phyloP scores from a whole-genome alignment of 208 protist species.

The Strigomonas culicis region DNA sequence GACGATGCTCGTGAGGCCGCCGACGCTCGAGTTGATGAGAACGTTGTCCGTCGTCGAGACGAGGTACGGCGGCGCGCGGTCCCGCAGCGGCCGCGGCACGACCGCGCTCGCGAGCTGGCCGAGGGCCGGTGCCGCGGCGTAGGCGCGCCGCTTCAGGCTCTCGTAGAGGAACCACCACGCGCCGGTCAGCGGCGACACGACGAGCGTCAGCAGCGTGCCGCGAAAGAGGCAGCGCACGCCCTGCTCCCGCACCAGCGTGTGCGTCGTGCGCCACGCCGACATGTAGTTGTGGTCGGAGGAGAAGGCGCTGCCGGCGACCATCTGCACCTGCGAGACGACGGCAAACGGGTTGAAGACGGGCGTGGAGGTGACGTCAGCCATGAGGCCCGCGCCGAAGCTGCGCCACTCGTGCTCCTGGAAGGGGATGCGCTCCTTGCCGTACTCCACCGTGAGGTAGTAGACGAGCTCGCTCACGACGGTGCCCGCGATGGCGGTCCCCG shows the following conservation, averaged over 20 bases:
- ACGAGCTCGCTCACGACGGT: slow-evolving; percentile 74
- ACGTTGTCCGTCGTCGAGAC: slow-evolving; percentile 70
- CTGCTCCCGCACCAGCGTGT: slow-evolving; percentile 52
- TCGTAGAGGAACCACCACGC: slow-evolving; percentile 86
- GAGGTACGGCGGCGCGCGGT: slow-evolving; percentile 33
- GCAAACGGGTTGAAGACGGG: slow-evolving; percentile 81
- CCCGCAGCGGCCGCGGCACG: slow-evolving; percentile 18
- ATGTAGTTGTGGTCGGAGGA: slow-evolving; percentile 70
- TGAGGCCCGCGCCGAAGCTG: slow-evolving; percentile 63
- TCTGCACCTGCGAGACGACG: slow-evolving; percentile 81
- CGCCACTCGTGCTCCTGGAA: slow-evolving; percentile 56
- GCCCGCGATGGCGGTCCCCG: slow-evolving; percentile 50
- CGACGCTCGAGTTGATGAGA: slow-evolving; percentile 64
- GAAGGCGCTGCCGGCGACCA: slow-evolving; percentile 66
- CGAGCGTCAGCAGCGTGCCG: slow-evolving; percentile 66
- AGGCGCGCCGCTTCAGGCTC: slow-evolving; percentile 53
- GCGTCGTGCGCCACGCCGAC: slow-evolving; percentile 52
- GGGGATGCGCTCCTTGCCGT: slow-evolving; percentile 69
- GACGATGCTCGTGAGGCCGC: slow-evolving; percentile 50
- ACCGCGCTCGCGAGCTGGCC: slow-evolving; percentile 16
- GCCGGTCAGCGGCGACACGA: slow-evolving; percentile 64
- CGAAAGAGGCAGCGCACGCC: slow-evolving; percentile 60
- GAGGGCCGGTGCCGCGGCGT: slow-evolving; percentile 30
- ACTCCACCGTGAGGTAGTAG: slow-evolving; percentile 75
- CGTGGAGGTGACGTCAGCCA: slow-evolving; percentile 60